Percentiles rank a stretch among this genome's conserved stretches.
Evolutionary conservation across 352 stramenopile genomes (phyloP).

Genomic region (Pilasporangium apinafurcum): DNA sequence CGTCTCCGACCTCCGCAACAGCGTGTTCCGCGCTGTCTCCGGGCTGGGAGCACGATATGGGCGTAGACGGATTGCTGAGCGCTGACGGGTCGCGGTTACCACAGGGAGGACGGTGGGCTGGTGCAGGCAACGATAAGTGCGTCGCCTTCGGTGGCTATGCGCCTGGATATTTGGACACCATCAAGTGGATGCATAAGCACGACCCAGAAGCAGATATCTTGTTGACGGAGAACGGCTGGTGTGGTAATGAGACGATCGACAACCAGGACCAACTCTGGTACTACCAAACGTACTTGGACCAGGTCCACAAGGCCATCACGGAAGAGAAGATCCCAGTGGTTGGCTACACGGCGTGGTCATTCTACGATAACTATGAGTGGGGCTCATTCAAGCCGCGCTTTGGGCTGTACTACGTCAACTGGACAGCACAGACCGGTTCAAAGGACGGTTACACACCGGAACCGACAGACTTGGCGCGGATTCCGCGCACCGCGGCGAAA

Average conservation of each 20-base stretch:
- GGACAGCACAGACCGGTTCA: constrained; percentile 20
- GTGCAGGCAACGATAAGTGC: constrained; percentile 23
- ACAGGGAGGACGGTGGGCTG: constrained; percentile 21
- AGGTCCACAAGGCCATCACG: constrained; percentile 50
- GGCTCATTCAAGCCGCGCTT: constrained; percentile 58
- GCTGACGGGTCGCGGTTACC: constrained; percentile 49
- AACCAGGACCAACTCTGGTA: constrained; percentile 60
- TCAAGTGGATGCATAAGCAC: constrained; percentile 62
- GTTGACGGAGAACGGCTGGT: constrained; percentile 66
- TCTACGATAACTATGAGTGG: constrained; percentile 96
- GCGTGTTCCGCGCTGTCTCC: constrained; percentile 24
- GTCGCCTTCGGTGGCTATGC: constrained; percentile 37
- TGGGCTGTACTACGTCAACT: constrained; percentile 54
- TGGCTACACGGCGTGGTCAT: constrained; percentile 92
- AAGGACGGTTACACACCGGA: constrained; percentile 17
- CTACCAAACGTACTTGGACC: constrained; percentile 42
- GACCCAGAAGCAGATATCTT: constrained; percentile 38
- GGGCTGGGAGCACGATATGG: constrained; percentile 41
- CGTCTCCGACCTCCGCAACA: constrained; percentile 17
- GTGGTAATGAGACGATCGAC: constrained; percentile 36
- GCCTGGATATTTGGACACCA: constrained; percentile 44
- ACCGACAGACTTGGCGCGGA: constrained; percentile 21
- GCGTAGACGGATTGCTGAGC: constrained; percentile 41
- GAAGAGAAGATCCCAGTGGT: constrained; percentile 68
- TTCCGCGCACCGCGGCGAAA: constrained; percentile 32